Evolutionary conservation across 495 filamentous ascomycete species (phyloP).

Genomic region (Mytilinidion resinicola): DNA sequence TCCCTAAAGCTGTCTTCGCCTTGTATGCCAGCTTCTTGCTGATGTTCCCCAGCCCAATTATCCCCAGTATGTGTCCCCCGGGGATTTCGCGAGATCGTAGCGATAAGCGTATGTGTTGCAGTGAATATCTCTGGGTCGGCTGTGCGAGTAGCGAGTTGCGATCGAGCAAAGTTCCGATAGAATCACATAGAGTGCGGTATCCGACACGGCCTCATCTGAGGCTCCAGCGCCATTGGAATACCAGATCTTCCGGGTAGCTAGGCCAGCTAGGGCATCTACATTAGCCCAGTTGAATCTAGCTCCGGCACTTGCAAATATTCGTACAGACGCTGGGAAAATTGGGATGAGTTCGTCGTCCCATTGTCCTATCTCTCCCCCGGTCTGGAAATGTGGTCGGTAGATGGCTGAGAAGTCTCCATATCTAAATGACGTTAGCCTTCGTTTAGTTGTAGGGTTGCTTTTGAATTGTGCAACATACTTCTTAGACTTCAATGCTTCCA

Average conservation of each 20-base stretch:
- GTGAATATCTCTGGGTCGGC: constrained; percentile 38
- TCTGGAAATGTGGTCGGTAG: constrained; percentile 67
- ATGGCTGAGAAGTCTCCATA: constrained; percentile 66
- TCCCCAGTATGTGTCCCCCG: constrained; percentile 47
- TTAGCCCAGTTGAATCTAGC: constrained; percentile 70
- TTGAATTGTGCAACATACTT: constrained; percentile 10
- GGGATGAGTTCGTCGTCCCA: constrained; percentile 64
- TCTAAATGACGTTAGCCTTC: neutral
- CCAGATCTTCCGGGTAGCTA: constrained; percentile 46
- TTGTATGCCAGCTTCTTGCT: constrained; percentile 58
- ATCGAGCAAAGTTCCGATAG: constrained; percentile 56
- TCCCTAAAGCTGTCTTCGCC: constrained; percentile 52
- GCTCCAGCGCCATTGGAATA: constrained; percentile 62
- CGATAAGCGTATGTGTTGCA: constrained; percentile 48
- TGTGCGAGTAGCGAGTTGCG: constrained; percentile 44
- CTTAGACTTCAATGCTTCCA: constrained; percentile 42
- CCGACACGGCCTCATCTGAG: constrained; percentile 57
- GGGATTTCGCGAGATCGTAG: constrained; percentile 48
- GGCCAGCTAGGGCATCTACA: constrained; percentile 53
- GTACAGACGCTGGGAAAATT: constrained; percentile 53
- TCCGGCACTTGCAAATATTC: constrained; percentile 61
- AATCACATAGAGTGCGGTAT: constrained; percentile 54
- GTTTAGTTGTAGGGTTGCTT: constrained; percentile 12
- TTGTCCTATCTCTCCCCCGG: constrained; percentile 62
- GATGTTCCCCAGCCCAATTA: constrained; percentile 63